Evolutionary conservation across 257 asterid genomes (phyloP).

Genomic region (Solanum appendiculatum): DNA sequence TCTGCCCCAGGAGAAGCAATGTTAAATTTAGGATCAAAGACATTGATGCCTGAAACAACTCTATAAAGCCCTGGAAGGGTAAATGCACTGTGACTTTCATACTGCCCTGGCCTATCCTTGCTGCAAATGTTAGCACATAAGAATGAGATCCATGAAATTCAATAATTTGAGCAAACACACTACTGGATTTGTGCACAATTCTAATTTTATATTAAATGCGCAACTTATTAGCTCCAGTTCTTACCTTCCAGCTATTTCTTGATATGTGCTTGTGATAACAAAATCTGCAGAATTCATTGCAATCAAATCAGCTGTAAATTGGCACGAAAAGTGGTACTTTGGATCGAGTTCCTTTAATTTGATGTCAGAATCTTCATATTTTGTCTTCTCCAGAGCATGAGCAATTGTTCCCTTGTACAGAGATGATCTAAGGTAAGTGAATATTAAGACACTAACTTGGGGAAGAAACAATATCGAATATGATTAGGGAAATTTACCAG

Average conservation of each 20-base stretch:
- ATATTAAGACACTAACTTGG: neutral
- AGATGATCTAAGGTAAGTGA: neutral
- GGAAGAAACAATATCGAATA: neutral
- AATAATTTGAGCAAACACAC: neutral
- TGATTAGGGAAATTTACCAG: constrained; percentile 33
- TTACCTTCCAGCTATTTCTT: constrained; percentile 94
- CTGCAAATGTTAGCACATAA: constrained; percentile 31
- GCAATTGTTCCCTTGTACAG: constrained; percentile 73
- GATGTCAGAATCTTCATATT: constrained; percentile 86
- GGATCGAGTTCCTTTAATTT: constrained; percentile 76
- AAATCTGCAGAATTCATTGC: constrained; percentile 91
- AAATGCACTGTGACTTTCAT: constrained; percentile 71
- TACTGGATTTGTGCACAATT: neutral
- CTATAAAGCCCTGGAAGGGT: constrained; percentile 83
- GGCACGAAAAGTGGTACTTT: constrained; percentile 84
- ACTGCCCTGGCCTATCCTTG: constrained; percentile 86
- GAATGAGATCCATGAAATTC: neutral
- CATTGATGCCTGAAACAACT: constrained; percentile 71
- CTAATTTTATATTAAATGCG: neutral
- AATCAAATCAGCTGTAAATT: constrained; percentile 83
- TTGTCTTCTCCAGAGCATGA: constrained; percentile 92
- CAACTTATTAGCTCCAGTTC: neutral
- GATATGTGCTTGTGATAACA: constrained; percentile 87
- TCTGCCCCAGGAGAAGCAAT: constrained; percentile 93
- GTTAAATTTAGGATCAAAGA: constrained; percentile 84